These are phyloP conservation scores for Macaranga tanarius DNA, from an alignment of 441 rosid genomes.

Conservation along the genomic window DNA sequence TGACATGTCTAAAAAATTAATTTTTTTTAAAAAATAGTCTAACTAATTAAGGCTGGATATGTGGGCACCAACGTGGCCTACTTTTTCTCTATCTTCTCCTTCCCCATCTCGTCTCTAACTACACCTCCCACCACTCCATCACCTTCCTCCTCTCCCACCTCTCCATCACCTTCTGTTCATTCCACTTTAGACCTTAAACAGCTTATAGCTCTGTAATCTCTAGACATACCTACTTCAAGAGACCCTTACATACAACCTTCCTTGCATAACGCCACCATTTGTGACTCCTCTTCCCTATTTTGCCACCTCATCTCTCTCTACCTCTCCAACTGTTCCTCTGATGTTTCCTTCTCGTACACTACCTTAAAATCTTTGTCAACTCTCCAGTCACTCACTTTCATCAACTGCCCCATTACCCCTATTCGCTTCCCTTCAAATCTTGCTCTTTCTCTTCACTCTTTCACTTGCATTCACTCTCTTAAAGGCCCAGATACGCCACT, in stretches of 20 bases:
- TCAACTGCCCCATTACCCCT: conserved; percentile 52
- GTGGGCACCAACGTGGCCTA: too few species aligned
- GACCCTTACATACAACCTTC: conserved; percentile 61
- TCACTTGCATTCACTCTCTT: conserved; percentile 71
- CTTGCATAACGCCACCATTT: conserved; percentile 43
- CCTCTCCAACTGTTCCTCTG: conserved; percentile 76
- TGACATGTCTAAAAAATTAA: too few species aligned
- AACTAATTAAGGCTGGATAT: too few species aligned
- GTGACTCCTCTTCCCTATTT: conserved; percentile 66
- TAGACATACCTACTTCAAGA: conserved; percentile 61
- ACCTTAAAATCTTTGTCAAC: conserved; percentile 80
- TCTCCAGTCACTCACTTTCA: conserved; percentile 64
- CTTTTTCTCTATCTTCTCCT: too few species aligned
- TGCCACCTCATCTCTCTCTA: conserved; percentile 67
- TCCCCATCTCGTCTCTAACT: conserved; percentile 3
- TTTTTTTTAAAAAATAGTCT: too few species aligned
- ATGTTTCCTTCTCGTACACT: conserved; percentile 69
- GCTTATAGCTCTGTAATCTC: conserved; percentile 67
- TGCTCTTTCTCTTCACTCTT: conserved; percentile 56
- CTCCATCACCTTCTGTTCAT: conserved; percentile 27
- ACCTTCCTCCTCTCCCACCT: conserved; percentile 21
- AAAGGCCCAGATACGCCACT: conserved; percentile 46
- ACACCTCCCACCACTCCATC: conserved; percentile 22
- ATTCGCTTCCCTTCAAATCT: conserved; percentile 69
- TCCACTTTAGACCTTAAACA: conserved; percentile 84